Base-by-base conservation (phyloP, 306 rosid species). In the Quercus bicolor region DNA sequence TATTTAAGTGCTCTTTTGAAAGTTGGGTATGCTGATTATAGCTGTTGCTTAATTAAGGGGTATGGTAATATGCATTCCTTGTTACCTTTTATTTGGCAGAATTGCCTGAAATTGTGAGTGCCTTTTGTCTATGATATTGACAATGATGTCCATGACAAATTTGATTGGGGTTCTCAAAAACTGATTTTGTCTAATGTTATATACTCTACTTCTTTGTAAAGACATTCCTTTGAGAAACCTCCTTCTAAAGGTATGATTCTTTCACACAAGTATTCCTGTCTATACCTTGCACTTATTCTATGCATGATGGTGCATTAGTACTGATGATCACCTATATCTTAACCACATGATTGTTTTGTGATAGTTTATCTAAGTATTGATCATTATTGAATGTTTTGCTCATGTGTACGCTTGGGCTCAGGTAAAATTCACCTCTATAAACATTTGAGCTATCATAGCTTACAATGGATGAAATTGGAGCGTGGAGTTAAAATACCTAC, bases 191-290 rank as follows among this genome's bases (percentile, higher is more conserved):
- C 40, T 29, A 29, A 24, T 45, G 72, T 52, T 26, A 59, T 79
- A 85, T 89, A 81, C 97, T 82, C 78, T 55, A 78, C 88, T 86
- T 87, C 81, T 61, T 26, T 72, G 20, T 75, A 40, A 77, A 77
- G 84, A 77, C 9, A 64, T 77, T 14, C 34, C 82, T 84, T 78
- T 75, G 29, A 45, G 78, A 29, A 43, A 37, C 76, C 24, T 28
- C 55, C 66, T 76, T 76, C 77, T 66, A 33, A 28, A 40, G 56
- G 83, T 24, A 29, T 77, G 76, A 72, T 79, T 66, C 70, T 70
- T 71, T 48, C 66, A 72, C 20, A 34, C 69, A 1, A 43, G 61
- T 45, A 13, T 45, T 78, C 55, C 34, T 74, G 68, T 40, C 68
- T 33, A 73, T 73, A 33, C 69, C 68, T 71, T 55, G 72, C 40